These are phyloP conservation scores for Scheffersomyces cryptocercus DNA, from an alignment of 1,139 yeast genomes.

Conservation along the genomic window DNA sequence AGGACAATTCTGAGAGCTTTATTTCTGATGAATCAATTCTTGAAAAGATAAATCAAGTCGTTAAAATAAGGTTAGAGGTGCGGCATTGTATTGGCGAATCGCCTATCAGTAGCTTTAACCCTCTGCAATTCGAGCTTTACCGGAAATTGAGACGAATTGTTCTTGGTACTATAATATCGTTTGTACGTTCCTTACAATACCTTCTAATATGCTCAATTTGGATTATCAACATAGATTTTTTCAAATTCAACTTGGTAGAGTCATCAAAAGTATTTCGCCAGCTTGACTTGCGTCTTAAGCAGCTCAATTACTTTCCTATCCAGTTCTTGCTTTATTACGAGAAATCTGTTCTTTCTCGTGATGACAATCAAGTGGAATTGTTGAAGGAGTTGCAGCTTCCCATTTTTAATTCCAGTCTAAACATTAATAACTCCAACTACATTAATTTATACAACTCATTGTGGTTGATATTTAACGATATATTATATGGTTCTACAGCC, in stretches of 20 bases:
- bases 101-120: neutral
- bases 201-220: conserved; percentile 21
- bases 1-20: conserved; percentile 8
- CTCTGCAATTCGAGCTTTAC: neutral
- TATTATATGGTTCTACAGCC: conserved; percentile 68
- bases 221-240: conserved; percentile 24
- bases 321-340: conserved; percentile 65
- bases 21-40: conserved; percentile 31
- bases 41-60: conserved; percentile 35
- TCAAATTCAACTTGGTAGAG: conserved; percentile 22
- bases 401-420: conserved; percentile 37
- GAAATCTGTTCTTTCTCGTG: conserved; percentile 26
- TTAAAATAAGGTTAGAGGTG: conserved; percentile 20
- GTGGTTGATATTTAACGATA: conserved; percentile 85
- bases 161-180: neutral
- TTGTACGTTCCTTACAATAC: neutral
- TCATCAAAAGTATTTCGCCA: conserved; percentile 73
- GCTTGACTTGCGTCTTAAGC: conserved; percentile 74
- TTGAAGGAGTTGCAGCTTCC: conserved; percentile 34
- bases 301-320: conserved; percentile 75
- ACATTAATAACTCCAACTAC: conserved; percentile 66
- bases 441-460: conserved; percentile 84
- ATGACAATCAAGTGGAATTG: conserved; percentile 20
- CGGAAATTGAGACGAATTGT: neutral
- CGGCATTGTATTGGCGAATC: neutral